Evolutionary conservation across 2,329 filamentous ascomycete species (phyloP), one percentile per base, ranked within the genome.

Genomic region (Diaporthe australafricana): DNA sequence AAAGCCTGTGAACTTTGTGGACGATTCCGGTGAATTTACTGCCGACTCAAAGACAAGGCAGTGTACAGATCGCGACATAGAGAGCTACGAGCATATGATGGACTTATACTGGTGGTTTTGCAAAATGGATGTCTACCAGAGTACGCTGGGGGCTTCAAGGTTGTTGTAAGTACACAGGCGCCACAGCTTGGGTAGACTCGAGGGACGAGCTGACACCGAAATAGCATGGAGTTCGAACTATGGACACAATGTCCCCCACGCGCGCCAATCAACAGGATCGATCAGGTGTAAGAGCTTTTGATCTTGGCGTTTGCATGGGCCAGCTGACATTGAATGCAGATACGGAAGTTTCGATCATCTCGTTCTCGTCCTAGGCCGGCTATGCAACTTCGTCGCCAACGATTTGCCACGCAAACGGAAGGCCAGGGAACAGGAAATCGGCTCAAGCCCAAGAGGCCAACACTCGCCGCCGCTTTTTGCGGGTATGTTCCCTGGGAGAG

Each of bases 101-200:
- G 96, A 98, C 81, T 83, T 98, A 6, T 97, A 93, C 79, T 99
- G 96, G 95, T 98, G 95, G 93, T 98, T 95, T 80, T 92, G 90
- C 77, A 97, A 98, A 81, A 96, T 98, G 85, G 96, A 98, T 80
- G 90, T 93, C 11, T 97, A 96, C 76, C 96, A 98, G 80, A 95
- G 94, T 79, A 90, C 98, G 73, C 85, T 98, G 30, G 96, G 95
- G 75, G 96, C 94, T 11, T 95, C 96, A 52, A 88, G 88, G 74
- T 85, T 97, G 57, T 92, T 98, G 94, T 98, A 85, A 87, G 94
- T 88, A 30, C 6, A 22, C 17, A 57, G 72, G 35, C 25, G 66
- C 42, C 45, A 12, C 60, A 17, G n/a, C 71, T 5, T 22, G 11
- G 17, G 9, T 38, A 3, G 16, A 47, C 48, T 17, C 48, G 25